Percentiles rank a stretch among this genome's conserved stretches.
Conservation (phyloP, 345 rosid species). For the Euphorbia peplus region DNA sequence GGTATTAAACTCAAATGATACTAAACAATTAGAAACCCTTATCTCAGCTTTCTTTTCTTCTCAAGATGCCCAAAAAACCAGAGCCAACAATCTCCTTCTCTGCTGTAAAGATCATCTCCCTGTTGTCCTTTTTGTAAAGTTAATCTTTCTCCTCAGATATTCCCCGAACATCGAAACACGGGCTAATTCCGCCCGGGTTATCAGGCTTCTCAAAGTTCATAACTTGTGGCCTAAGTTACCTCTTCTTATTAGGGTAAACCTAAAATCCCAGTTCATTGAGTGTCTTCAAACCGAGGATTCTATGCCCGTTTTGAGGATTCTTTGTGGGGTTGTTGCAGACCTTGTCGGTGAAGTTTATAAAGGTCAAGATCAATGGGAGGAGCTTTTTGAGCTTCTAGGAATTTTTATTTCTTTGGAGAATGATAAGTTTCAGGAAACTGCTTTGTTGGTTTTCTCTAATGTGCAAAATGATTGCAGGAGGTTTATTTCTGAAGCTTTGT, state of each 20-base stretch:
- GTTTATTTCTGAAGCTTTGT: not conserved
- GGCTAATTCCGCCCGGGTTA: not conserved
- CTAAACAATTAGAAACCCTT: conserved; percentile 12
- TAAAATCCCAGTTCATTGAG: conserved; percentile 4
- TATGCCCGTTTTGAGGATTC: conserved; percentile 4
- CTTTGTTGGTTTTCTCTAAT: conserved; percentile 7
- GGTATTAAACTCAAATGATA: conserved; percentile 1
- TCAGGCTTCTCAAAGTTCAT: conserved; percentile 4
- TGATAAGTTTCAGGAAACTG: conserved; percentile 11
- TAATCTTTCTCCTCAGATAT: conserved; percentile 3
- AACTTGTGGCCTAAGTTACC: conserved; percentile 18
- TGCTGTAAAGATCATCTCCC: conserved; percentile 11
- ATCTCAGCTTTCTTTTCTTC: not conserved
- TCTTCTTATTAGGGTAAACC: not conserved
- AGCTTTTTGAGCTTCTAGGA: conserved; percentile 8
- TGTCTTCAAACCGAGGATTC: not conserved
- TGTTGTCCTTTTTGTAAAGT: conserved; percentile 6
- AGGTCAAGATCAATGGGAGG: conserved; percentile 5
- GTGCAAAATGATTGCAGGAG: conserved; percentile 6
- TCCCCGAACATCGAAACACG: not conserved
- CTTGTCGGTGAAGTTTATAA: conserved; percentile 1
- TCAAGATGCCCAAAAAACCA: conserved; percentile 10
- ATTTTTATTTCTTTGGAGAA: not conserved
- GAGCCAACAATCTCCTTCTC: conserved; percentile 1
- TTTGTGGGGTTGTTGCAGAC: conserved; percentile 1